Base-by-base conservation (phyloP, 352 stramenopile species). In the Globisporangium middletonii region DNA sequence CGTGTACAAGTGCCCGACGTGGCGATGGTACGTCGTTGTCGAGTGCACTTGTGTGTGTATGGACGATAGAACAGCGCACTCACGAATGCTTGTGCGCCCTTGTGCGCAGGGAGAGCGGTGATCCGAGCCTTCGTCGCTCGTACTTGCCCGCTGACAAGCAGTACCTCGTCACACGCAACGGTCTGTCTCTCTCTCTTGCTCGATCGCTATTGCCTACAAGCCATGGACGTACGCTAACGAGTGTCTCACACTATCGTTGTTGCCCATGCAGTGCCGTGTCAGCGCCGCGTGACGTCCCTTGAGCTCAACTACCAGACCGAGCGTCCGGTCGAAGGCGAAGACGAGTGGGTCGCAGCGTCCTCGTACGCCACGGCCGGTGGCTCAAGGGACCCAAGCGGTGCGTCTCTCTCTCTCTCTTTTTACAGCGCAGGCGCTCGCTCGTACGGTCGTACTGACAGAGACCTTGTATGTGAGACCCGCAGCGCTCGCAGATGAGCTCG, bases 1-100 rank as follows among this genome's bases (percentile, higher is more conserved):
- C 0, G 94, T 98, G 44, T 97, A 96, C 79, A 97, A 96, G 63
- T 98, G 94, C 63, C 96, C 96, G 11, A 98, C 95, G 44, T 99
- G 96, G 96, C 75, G 76, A 48, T 99, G 96, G 91, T 76, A 38
- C 48, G 45, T 48, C 48, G 45, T 48, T 18, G 26, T 55, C 73
- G 54, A 9, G 23, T 12, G 68, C 42, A 5, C 50, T 6, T n/a
- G 15, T 43, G 6, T 49, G 3, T 58, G 23, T 53, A n/a, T 47
- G 7, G 0, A 1, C 23, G 44, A 23, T 41, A 37, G 4, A 50
- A 43, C 1, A 4, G 18, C 3, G 19, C 37, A 33, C 18, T 41
- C 15, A 45, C 42, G n/a, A 19, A 37, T 53, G 18, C 47, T 4
- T 46, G 6, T 28, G 1, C 42, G 11, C 27, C 7, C 51, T 9